A percentile compares a stretch with the other conserved stretches of the same genome.
These are phyloP conservation scores for Nannochloris sp. DNA, from an alignment of 139 green algal genomes.

Conservation along the genomic window DNA sequence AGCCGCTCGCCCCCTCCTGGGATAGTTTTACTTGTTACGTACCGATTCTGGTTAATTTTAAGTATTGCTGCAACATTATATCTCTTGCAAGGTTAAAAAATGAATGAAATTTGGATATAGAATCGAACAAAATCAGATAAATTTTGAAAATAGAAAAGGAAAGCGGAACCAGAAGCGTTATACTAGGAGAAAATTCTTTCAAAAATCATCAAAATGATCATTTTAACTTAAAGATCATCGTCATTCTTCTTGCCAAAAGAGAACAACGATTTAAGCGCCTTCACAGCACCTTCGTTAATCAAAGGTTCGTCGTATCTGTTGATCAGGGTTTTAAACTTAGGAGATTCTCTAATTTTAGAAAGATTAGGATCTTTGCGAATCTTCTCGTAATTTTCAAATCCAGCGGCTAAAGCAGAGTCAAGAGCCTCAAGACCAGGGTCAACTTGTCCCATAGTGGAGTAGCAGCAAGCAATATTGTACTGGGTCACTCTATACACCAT, in stretches of 20 bases:
- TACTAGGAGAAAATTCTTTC: not conserved
- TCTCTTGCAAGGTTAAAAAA: not conserved
- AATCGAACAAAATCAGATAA: conserved; percentile 8
- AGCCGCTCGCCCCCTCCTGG: no score
- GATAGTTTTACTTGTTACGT: no score
- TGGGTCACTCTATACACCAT: conserved; percentile 85
- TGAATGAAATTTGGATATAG: not conserved
- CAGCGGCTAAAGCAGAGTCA: conserved; percentile 62
- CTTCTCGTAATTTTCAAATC: conserved; percentile 92
- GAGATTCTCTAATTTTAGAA: conserved; percentile 44
- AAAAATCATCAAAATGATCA: not conserved
- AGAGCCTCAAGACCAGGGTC: conserved; percentile 81
- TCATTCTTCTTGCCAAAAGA: conserved; percentile 30
- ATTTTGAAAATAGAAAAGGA: not conserved
- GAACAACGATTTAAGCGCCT: conserved; percentile 43
- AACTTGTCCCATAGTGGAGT: conserved; percentile 69
- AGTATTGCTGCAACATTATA: not conserved
- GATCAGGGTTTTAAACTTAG: conserved; percentile 64
- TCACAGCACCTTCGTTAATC: conserved; percentile 81
- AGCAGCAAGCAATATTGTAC: conserved; percentile 99
- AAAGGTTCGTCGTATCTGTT: conserved; percentile 90
- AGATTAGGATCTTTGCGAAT: conserved; percentile 87
- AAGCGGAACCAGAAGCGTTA: no score
- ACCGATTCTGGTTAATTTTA: no score
- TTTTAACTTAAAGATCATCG: conserved; percentile 1